Conservation (phyloP, 345 rosid genomes). For the Cochlearia excelsa region DNA sequence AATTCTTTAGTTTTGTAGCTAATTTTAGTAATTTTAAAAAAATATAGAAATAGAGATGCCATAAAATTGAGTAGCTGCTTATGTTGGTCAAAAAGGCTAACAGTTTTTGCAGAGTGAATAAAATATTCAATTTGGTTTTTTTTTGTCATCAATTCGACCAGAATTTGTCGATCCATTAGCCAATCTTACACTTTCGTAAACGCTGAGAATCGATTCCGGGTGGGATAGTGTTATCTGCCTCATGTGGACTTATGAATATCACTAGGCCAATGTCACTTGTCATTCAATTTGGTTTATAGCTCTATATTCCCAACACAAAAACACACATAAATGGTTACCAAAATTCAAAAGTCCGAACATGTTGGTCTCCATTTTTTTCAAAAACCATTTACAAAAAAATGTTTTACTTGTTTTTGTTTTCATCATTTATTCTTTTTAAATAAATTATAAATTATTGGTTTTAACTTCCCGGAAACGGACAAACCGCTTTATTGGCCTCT, state of each 20-base stretch:
- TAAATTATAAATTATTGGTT: not conserved
- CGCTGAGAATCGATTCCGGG: no score
- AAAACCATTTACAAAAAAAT: not conserved
- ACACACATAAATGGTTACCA: not conserved
- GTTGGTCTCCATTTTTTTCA: not conserved
- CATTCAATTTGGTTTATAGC: slow-evolving; percentile 1
- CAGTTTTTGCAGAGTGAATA: not conserved
- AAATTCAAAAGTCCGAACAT: not conserved
- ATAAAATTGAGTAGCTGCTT: not conserved
- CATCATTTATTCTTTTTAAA: not conserved
- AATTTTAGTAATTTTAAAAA: not conserved
- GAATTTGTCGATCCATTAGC: no score
- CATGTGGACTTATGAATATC: no score
- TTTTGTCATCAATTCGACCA: no score
- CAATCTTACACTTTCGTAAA: no score
- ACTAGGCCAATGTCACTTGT: no score
- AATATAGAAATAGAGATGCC: not conserved
- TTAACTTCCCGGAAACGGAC: slow-evolving; percentile 40
- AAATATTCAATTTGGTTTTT: slow-evolving; percentile 11
- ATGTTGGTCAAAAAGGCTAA: slow-evolving; percentile 14
- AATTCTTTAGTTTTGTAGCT: no score
- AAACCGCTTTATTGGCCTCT: slow-evolving; percentile 46
- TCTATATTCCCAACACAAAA: slow-evolving; percentile 2
- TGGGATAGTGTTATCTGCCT: no score
- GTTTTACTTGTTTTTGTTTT: not conserved